phyloP scores from a whole-genome alignment of 768 basidiomycete genomes.

The Suillus hirtellus region DNA sequence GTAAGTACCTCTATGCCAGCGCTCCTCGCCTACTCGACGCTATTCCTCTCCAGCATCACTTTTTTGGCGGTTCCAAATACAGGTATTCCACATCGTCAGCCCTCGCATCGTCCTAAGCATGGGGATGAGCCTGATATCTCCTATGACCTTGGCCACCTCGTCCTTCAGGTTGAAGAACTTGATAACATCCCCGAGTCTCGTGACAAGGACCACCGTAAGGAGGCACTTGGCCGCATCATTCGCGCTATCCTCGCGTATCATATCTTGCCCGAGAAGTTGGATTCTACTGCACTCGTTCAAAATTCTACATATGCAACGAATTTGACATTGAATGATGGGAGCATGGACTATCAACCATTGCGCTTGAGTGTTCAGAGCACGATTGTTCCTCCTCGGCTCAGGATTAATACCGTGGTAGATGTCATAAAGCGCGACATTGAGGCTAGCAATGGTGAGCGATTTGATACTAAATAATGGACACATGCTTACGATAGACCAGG shows the following conservation, averaged over 20 bases:
- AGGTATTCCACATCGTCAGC: conserved; percentile 37
- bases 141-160: conserved; percentile 15
- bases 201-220: conserved; percentile 50
- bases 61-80: conserved; percentile 54
- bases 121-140: conserved; percentile 11
- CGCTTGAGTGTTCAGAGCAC: conserved; percentile 43
- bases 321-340: conserved; percentile 42
- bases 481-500: conserved; percentile 27
- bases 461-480: background rate
- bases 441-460: conserved; percentile 51
- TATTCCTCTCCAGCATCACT: conserved; percentile 41
- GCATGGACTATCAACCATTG: conserved; percentile 44
- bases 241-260: conserved; percentile 58
- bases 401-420: conserved; percentile 51
- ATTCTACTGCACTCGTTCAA: conserved; percentile 41
- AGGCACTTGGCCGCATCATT: conserved; percentile 56
- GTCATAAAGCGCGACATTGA: conserved; percentile 42
- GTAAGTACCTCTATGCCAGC: conserved; percentile 23
- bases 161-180: conserved; percentile 34
- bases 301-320: conserved; percentile 57
- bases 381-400: conserved; percentile 35
- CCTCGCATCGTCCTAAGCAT: conserved; percentile 8
- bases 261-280: conserved; percentile 44
- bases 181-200: conserved; percentile 43
- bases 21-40: conserved; percentile 1